Conservation (phyloP, 441 rosid genomes). For the Breynia disticha region DNA sequence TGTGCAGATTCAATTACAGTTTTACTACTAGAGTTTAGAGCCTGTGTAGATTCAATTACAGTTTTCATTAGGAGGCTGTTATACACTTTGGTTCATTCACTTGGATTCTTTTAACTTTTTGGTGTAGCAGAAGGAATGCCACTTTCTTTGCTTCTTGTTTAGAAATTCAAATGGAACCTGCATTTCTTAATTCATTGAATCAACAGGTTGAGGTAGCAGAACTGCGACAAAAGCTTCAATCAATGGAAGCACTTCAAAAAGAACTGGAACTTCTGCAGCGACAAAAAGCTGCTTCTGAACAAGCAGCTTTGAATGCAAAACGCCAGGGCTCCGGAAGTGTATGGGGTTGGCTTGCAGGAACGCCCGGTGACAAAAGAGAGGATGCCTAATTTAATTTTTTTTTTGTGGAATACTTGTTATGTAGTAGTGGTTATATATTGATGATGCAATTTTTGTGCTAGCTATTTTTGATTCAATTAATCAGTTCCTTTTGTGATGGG, state of each 20-base stretch:
- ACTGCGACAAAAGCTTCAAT: slow-evolving; percentile 80
- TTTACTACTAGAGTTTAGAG: too few species aligned
- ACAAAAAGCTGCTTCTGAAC: slow-evolving; percentile 95
- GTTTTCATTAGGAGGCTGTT: too few species aligned
- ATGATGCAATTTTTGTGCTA: slow-evolving; percentile 15
- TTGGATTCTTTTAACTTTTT: background rate
- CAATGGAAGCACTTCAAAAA: slow-evolving; percentile 73
- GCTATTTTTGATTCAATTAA: slow-evolving; percentile 10
- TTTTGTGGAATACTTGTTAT: too few species aligned
- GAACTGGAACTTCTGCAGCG: slow-evolving; percentile 89
- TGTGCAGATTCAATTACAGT: too few species aligned
- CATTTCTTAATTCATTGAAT: slow-evolving; percentile 5
- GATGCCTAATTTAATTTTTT: slow-evolving; percentile 26
- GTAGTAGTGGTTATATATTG: background rate
- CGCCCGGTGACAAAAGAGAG: slow-evolving; percentile 38
- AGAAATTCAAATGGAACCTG: background rate
- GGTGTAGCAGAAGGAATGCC: background rate
- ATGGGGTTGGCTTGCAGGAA: slow-evolving; percentile 98
- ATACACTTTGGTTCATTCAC: too few species aligned
- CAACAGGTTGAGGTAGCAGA: slow-evolving; percentile 91
- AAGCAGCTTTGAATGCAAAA: slow-evolving; percentile 63
- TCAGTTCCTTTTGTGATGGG: slow-evolving; percentile 16
- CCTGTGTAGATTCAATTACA: too few species aligned
- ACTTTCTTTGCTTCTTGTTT: background rate
- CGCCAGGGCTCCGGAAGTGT: slow-evolving; percentile 77